phyloP scores from a whole-genome alignment of 495 filamentous ascomycete species.

The Glutinoglossum americanum region DNA sequence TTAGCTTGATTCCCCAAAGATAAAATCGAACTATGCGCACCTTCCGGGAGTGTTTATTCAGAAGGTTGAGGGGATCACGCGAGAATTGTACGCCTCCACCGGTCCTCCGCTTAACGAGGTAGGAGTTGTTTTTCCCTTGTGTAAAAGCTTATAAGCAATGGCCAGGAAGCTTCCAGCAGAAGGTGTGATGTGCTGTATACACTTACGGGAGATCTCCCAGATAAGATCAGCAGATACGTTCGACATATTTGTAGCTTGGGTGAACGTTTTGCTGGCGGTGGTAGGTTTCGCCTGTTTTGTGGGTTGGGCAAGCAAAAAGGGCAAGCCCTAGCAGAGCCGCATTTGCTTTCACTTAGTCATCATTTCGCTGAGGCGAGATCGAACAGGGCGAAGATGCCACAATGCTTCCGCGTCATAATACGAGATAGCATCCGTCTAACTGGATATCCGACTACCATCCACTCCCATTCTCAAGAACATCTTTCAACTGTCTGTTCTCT shows the following conservation, averaged over 20 bases:
- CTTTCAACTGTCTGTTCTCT: neutral
- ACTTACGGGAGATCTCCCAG: constrained; percentile 80
- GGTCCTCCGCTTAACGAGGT: constrained; percentile 68
- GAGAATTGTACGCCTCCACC: constrained; percentile 71
- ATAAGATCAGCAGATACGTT: constrained; percentile 70
- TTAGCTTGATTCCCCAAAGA: constrained; percentile 11
- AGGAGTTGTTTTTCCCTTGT: constrained; percentile 59
- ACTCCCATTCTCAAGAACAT: neutral
- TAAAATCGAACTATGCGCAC: constrained; percentile 23
- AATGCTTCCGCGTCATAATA: neutral
- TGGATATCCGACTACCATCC: neutral
- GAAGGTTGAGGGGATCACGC: constrained; percentile 74
- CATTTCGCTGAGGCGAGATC: neutral
- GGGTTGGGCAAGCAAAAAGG: neutral
- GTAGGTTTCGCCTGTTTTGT: constrained; percentile 4
- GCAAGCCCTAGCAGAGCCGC: neutral
- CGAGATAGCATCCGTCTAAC: neutral
- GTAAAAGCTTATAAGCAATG: neutral
- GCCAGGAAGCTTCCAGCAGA: neutral
- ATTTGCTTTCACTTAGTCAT: neutral
- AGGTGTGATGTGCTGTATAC: neutral
- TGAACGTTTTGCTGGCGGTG: constrained; percentile 15
- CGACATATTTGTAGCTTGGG: constrained; percentile 17
- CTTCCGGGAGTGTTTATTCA: constrained; percentile 81
- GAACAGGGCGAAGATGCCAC: neutral